Evolutionary conservation across 2,329 filamentous ascomycete genomes (phyloP).

Genomic region (Botryotinia calthae): DNA sequence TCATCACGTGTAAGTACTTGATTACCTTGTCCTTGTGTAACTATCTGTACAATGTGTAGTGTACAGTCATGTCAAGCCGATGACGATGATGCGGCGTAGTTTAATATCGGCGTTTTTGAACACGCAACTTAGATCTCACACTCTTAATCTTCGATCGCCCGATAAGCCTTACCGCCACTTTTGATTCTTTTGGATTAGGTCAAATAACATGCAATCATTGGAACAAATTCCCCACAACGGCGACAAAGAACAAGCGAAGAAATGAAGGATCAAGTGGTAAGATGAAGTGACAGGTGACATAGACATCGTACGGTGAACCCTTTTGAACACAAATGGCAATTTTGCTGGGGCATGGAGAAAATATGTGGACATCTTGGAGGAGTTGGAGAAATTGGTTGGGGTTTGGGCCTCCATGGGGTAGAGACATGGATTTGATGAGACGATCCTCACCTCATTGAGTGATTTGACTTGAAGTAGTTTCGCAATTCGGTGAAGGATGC

Average conservation of each 20-base stretch:
- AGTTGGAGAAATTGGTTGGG: background rate
- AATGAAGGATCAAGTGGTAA: background rate
- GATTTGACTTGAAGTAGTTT: background rate
- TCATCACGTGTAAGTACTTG: background rate
- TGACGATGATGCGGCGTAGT: background rate
- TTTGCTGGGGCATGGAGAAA: background rate
- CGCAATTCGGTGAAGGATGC: background rate
- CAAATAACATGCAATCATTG: background rate
- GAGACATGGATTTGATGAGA: background rate
- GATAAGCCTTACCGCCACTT: background rate
- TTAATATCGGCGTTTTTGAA: background rate
- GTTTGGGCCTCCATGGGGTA: background rate
- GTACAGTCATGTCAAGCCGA: background rate
- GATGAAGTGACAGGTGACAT: background rate
- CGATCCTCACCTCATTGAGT: background rate
- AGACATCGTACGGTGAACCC: background rate
- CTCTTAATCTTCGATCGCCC: background rate
- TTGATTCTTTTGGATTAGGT: background rate
- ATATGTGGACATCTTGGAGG: constrained; percentile 1
- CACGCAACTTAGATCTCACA: too few relatives aligned
- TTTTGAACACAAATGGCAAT: background rate
- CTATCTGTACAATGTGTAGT: background rate
- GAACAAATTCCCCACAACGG: background rate
- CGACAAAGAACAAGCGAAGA: background rate
- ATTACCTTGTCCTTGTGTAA: background rate